Evolutionary conservation across 805 yeast species (phyloP).

Genomic region (Candida ovalis): DNA sequence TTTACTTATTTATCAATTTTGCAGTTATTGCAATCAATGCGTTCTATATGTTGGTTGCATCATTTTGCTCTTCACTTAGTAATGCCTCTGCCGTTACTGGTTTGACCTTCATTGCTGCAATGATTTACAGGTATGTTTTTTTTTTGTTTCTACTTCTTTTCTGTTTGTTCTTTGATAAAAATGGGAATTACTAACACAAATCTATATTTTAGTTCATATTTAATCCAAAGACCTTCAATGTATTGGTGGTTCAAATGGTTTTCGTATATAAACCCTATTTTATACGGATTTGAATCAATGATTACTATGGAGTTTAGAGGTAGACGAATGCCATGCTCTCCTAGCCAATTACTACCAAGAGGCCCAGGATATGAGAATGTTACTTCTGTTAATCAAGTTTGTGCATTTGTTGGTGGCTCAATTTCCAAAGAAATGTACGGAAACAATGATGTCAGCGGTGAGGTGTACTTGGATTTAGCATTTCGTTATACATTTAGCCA

Average conservation of each 20-base stretch:
- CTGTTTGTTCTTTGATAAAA: no score
- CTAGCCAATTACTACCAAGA: slow-evolving; percentile 41
- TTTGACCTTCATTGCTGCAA: slow-evolving; percentile 44
- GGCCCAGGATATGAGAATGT: slow-evolving; percentile 50
- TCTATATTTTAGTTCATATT: slow-evolving; percentile 44
- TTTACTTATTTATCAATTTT: slow-evolving; percentile 40
- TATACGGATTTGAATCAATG: slow-evolving; percentile 48
- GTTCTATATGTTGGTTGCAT: slow-evolving; percentile 50
- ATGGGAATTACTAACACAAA: no score
- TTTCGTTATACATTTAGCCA: slow-evolving; percentile 52
- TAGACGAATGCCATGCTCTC: slow-evolving; percentile 46
- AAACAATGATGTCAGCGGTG: slow-evolving; percentile 45
- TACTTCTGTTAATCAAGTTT: slow-evolving; percentile 38
- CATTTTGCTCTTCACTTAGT: slow-evolving; percentile 40
- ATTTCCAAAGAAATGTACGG: slow-evolving; percentile 21
- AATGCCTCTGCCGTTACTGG: slow-evolving; percentile 56
- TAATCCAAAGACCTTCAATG: slow-evolving; percentile 55
- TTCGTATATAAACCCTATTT: slow-evolving; percentile 44
- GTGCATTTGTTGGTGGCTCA: slow-evolving; percentile 49
- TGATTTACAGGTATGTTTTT: slow-evolving; percentile 49
- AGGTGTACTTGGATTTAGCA: slow-evolving; percentile 39
- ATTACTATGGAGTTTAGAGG: slow-evolving; percentile 54
- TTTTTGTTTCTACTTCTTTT: slow-evolving; percentile 8
- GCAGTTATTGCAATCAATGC: slow-evolving; percentile 42
- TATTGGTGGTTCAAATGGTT: slow-evolving; percentile 62